Base-by-base conservation (phyloP, 2,329 filamentous ascomycete genomes). In the Chrysoporthe puriensis region DNA sequence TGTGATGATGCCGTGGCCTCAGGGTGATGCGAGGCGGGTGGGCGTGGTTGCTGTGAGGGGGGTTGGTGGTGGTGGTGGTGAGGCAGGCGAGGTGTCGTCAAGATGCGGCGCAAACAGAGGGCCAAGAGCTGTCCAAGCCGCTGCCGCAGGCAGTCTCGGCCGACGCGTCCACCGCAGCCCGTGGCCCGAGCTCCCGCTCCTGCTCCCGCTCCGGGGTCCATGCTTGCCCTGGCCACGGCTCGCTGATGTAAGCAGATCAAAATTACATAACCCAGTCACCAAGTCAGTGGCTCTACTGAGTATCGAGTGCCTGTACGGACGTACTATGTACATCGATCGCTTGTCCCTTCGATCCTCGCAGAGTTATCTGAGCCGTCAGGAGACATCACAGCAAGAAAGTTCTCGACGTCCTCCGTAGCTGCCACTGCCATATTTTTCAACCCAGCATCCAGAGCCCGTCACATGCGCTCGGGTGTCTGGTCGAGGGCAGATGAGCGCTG, bases 101-200 rank as follows among this genome's bases (percentile, higher is more conserved):
- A 46, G 63, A 69, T 61, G 58, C 68, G 62, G 62, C 68, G 68
- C 68, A 69, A 69, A 67, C 65, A 67, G 62, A 63, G 43, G 66
- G 44, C 62, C 48, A 62, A 40, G 50, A 69, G 66, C 68, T 69
- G 68, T 52, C 65, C 64, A 56, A 69, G 65, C 58, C 68, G 62
- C 46, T 69, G 68, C 68, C 68, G 68, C 68, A 69, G 68, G 68
- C 68, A 69, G 68, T 65, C 59, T 46, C 58, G 68, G 68, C 58
- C 62, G 50, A 68, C 68, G 68, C 68, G 66, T 68, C 46, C 66
- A 62, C 52, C 64, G 44, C 36, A n/a, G 57, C 42, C 57, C 44
- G 44, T 67, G 66, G 68, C 58, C 68, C 66, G 62, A 68, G 68
- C 68, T 69, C 58, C 68, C 26, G 16, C 21, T 16, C 13, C 43